Evolutionary conservation across 345 rosid genomes (phyloP).

Genomic region (Gossypium bickii): DNA sequence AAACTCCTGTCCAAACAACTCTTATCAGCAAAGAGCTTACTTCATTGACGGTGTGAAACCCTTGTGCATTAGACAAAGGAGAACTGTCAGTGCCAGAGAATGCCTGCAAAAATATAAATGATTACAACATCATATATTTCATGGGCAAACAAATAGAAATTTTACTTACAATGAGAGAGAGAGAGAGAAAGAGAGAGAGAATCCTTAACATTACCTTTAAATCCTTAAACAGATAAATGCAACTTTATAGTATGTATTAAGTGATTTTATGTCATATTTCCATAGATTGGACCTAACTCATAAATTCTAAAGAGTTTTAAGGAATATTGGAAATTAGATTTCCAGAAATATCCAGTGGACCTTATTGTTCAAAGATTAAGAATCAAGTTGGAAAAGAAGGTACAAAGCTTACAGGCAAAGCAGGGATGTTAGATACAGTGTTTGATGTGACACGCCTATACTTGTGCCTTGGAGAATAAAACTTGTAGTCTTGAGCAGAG

Average conservation of each 20-base stretch:
- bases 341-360: conserved; percentile 6
- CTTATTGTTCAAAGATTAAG: background rate
- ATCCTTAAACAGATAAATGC: background rate
- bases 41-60: conserved; percentile 56
- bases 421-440: conserved; percentile 46
- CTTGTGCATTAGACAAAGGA: conserved; percentile 45
- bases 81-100: conserved; percentile 47
- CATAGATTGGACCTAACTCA: background rate
- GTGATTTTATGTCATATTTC: background rate
- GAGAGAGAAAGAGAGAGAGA: background rate
- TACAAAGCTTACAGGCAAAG: conserved; percentile 54
- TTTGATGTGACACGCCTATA: conserved; percentile 52
- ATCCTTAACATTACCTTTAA: background rate
- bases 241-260: background rate
- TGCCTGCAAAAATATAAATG: conserved; percentile 37
- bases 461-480: conserved; percentile 90
- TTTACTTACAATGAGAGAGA: background rate
- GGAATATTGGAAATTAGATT: background rate
- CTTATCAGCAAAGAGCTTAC: conserved; percentile 25
- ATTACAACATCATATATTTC: background rate
- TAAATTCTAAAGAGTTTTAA: background rate
- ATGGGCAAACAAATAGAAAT: background rate
- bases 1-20: background rate
- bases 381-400: conserved; percentile 4
- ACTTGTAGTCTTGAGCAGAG: conserved; percentile 73